phyloP scores from a whole-genome alignment of 306 rosid genomes.

The Quercus gilva region DNA sequence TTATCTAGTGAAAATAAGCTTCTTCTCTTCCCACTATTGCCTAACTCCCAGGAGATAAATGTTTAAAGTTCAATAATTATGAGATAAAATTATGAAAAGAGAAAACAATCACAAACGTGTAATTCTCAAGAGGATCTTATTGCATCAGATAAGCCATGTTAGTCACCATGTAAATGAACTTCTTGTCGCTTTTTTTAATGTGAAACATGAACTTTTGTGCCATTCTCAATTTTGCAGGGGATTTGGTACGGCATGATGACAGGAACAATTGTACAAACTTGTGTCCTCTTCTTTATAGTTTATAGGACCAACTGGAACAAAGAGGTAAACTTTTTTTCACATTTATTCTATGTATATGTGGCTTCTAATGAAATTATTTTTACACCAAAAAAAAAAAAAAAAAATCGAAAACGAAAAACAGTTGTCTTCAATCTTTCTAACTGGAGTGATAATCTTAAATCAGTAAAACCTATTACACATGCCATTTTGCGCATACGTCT shows the following conservation, averaged over 20 bases:
- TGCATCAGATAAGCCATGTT: not conserved
- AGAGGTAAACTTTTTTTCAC: slow-evolving; percentile 43
- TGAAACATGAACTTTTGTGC: not conserved
- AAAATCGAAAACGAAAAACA: not conserved
- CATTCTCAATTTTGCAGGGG: slow-evolving; percentile 41
- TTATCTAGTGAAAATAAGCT: not conserved
- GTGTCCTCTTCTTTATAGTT: slow-evolving; percentile 50
- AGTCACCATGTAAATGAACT: not conserved
- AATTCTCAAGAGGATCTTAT: not conserved
- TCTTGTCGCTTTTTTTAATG: too few species aligned
- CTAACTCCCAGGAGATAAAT: too few species aligned
- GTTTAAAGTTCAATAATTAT: too few species aligned
- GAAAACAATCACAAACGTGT: too few species aligned
- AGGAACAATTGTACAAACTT: slow-evolving; percentile 70
- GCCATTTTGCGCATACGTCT: too few species aligned
- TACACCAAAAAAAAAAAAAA: too few species aligned
- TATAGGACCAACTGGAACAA: slow-evolving; percentile 65
- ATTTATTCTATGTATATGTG: not conserved
- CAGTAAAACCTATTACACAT: too few species aligned
- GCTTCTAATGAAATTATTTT: too few species aligned
- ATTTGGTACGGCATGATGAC: slow-evolving; percentile 71
- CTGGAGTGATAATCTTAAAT: not conserved
- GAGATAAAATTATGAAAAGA: too few species aligned
- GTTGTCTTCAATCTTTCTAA: not conserved
- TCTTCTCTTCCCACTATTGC: too few species aligned